Percentiles rank a stretch among this genome's conserved stretches.
phyloP scores from a whole-genome alignment of 371 early-diverging fungal genomes.

The Parasitella parasitica region DNA sequence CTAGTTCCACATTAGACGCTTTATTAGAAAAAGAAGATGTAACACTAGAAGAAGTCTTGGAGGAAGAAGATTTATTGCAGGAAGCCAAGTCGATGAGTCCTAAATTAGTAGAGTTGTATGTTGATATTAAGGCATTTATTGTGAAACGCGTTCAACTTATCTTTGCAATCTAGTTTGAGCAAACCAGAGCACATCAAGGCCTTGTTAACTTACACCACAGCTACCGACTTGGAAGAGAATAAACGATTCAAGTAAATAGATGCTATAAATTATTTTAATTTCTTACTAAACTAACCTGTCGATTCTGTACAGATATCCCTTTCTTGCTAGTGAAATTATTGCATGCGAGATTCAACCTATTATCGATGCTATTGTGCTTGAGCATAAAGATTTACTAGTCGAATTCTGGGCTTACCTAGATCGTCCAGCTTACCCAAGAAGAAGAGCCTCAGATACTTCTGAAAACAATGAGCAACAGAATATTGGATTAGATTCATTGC shows the following conservation, averaged over 20 bases:
- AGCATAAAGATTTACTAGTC: slow-evolving; percentile 62
- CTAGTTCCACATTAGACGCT: slow-evolving; percentile 71
- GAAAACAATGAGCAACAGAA: neutral
- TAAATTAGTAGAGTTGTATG: slow-evolving; percentile 77
- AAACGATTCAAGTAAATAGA: slow-evolving; percentile 68
- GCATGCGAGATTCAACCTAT: slow-evolving; percentile 84
- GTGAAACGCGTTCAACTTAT: neutral
- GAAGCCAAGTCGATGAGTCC: slow-evolving; percentile 80
- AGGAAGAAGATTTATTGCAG: slow-evolving; percentile 82
- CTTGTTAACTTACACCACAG: slow-evolving; percentile 63
- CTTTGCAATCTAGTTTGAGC: slow-evolving; percentile 50
- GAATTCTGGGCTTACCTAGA: slow-evolving; percentile 82
- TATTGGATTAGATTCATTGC: slow-evolving; percentile 53
- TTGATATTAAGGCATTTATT: neutral
- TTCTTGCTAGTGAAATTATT: slow-evolving; percentile 81
- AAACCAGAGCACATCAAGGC: slow-evolving; percentile 60
- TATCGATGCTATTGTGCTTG: slow-evolving; percentile 67
- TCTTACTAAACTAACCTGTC: neutral
- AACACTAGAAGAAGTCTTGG: slow-evolving; percentile 73
- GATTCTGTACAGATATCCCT: slow-evolving; percentile 69
- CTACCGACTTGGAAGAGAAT: slow-evolving; percentile 64
- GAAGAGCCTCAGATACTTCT: slow-evolving; percentile 12
- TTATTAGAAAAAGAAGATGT: slow-evolving; percentile 74
- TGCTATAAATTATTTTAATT: neutral
- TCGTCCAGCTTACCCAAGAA: slow-evolving; percentile 48